Conservation (phyloP, 2,329 filamentous ascomycete genomes). For the Mycogone perniciosa region DNA sequence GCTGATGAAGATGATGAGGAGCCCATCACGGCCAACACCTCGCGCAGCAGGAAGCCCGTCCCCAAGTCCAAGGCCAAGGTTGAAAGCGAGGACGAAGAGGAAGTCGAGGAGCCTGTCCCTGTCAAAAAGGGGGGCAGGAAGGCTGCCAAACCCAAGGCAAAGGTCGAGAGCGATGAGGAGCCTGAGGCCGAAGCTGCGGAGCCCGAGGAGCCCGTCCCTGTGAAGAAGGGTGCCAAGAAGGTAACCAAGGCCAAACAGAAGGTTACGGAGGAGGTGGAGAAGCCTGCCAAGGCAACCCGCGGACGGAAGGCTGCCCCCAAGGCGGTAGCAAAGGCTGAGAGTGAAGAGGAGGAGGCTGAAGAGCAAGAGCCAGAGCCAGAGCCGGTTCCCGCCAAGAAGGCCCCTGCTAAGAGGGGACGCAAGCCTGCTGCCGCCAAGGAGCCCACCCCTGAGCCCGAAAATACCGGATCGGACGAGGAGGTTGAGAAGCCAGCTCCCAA, state of each 20-base stretch:
- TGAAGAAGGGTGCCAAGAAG: conserved; percentile 17
- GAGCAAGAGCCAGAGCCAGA: conserved; percentile 11
- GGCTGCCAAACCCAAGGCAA: conserved; percentile 12
- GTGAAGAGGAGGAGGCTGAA: conserved; percentile 15
- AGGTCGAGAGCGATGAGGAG: conserved; percentile 1
- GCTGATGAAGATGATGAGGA: conserved; percentile 19
- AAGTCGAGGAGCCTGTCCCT: conserved; percentile 10
- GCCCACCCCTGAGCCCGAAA: conserved; percentile 2
- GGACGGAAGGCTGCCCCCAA: conserved; percentile 9
- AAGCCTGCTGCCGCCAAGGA: conserved; percentile 7
- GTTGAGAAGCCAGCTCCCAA: conserved; percentile 3
- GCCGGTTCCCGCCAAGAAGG: conserved; percentile 8
- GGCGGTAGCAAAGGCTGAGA: conserved; percentile 7
- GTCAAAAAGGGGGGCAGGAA: conserved; percentile 12
- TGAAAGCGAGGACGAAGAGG: conserved; percentile 6
- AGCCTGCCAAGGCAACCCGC: conserved; percentile 6
- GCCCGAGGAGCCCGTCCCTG: conserved; percentile 13
- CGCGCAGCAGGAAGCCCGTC: conserved; percentile 18
- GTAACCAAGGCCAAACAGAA: conserved; percentile 15
- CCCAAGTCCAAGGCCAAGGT: conserved; percentile 12
- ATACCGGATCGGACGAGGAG: neutral
- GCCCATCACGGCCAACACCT: conserved; percentile 19
- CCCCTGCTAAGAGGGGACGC: conserved; percentile 25
- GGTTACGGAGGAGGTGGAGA: conserved; percentile 18
- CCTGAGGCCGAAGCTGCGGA: conserved; percentile 14